phyloP scores from a whole-genome alignment of 225 moss, liverwort and hornwort genomes.

The Sphagnum tenellum region DNA sequence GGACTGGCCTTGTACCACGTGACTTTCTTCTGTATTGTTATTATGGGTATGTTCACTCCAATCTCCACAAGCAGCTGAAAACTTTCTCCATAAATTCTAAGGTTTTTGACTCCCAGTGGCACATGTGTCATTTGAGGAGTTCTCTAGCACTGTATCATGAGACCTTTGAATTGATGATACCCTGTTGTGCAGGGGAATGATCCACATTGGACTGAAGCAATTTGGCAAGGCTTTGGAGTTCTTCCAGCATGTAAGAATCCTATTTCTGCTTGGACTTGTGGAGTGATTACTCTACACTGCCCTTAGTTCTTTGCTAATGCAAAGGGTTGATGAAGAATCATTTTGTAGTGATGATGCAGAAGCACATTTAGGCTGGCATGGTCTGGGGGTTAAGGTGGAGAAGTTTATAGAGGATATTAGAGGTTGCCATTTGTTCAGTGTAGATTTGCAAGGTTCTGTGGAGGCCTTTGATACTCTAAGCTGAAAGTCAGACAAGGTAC shows the following conservation, averaged over 20 bases:
- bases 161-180: neutral
- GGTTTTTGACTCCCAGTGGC: too few species aligned
- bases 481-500: too few species aligned
- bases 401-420: too few species aligned
- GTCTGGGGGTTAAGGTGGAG: too few species aligned
- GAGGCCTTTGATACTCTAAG: neutral
- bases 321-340: too few species aligned
- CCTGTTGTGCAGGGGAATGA: constrained; percentile 69
- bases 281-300: too few species aligned
- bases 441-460: neutral
- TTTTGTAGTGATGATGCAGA: too few species aligned
- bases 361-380: too few species aligned
- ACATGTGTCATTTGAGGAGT: too few species aligned
- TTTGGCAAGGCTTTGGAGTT: constrained; percentile 93
- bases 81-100: too few species aligned
- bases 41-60: constrained; percentile 57
- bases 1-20: constrained; percentile 78
- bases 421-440: neutral
- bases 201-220: constrained; percentile 85
- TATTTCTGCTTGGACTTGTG: too few species aligned
- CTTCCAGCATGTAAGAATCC: constrained; percentile 76
- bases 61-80: neutral
- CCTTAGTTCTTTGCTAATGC: neutral
- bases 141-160: neutral
- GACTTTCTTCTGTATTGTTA: constrained; percentile 98